Evolutionary conservation across 305 asterid genomes (phyloP), one percentile per base, ranked within the genome.

Genomic region (Rubia balearica): DNA sequence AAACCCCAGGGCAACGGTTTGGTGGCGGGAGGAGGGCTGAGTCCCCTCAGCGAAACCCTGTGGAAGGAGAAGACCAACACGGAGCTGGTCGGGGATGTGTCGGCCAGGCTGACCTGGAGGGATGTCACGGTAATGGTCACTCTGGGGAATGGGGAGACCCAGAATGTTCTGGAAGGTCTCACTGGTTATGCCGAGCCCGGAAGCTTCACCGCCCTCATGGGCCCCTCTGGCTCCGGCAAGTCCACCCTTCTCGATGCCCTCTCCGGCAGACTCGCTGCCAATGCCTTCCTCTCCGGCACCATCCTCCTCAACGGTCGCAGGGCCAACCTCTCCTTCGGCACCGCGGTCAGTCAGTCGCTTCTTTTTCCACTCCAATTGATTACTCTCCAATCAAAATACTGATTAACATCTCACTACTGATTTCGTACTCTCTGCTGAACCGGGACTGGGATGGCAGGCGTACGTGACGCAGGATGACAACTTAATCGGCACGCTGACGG

Each of bases 391-490:
- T 30, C 33, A 30, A 30, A 30, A 30, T 30, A 30, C 33, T 30
- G 33, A 30, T 30, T 30, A 30, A 30, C 3, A 8, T 7, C 11
- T 46, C 13, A 12, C 4, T 5, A 3, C 16, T 14, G n/a, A 48
- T 13, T 48, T 48, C 55, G 16, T 13, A 13, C n/a, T 46, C 6
- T 12, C 4, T 14, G 14, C 6, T 57, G 62, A 8, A 19, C 0
- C 21, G 33, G 6, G 4, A 19, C 6, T 1, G 11, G 61, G 9
- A 55, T 7, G 0, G 74, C 78, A 91, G 99, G 99, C 99, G 3
- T 94, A 94, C 71, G 99, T 94, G 2, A 94, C 99, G 2, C 99
- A 94, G 79, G 99, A 94, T 21, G 99, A 94, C 80, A 94, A 84
- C 84, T 74, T 94, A 85, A 91, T 94, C 12, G 98, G 98, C 8